These are phyloP conservation scores for Phytophthora sojae DNA, from an alignment of 352 stramenopile genomes.

Conservation along the genomic window DNA sequence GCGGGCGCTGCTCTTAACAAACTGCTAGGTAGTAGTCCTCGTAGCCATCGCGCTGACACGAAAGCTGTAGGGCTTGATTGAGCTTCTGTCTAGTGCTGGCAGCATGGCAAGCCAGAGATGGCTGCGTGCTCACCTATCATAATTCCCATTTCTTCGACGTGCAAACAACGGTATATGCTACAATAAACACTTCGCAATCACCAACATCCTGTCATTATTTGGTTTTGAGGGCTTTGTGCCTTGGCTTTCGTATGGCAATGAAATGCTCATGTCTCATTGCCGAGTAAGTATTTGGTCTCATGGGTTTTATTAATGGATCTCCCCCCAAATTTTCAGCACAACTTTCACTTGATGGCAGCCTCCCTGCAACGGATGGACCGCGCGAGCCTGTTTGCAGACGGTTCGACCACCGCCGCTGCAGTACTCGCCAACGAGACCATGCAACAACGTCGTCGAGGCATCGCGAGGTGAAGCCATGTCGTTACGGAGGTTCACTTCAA, in stretches of 20 bases:
- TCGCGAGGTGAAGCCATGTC: constrained; percentile 10
- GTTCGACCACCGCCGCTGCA: not conserved
- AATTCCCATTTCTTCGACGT: constrained; percentile 8
- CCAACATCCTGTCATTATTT: constrained; percentile 11
- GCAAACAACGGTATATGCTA: not conserved
- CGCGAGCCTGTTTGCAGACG: not conserved
- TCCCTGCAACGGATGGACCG: constrained; percentile 16
- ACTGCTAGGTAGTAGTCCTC: too few species aligned
- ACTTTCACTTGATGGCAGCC: constrained; percentile 11
- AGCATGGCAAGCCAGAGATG: not conserved
- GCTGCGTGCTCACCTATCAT: constrained; percentile 24
- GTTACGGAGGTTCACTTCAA: constrained; percentile 7
- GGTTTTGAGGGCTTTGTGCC: not conserved
- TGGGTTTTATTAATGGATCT: constrained; percentile 15
- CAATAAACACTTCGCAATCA: constrained; percentile 10
- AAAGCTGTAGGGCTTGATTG: not conserved
- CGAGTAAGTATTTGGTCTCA: constrained; percentile 10
- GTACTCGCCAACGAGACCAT: constrained; percentile 1
- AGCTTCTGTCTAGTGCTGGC: not conserved
- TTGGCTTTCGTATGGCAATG: not conserved
- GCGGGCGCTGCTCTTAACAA: too few species aligned
- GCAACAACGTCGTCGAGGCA: not conserved
- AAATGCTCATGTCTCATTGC: constrained; percentile 15
- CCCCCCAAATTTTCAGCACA: constrained; percentile 3
- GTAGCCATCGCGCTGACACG: too few species aligned